phyloP scores from a whole-genome alignment of 1,139 yeast genomes.

The Blastobotrys aristatus region DNA sequence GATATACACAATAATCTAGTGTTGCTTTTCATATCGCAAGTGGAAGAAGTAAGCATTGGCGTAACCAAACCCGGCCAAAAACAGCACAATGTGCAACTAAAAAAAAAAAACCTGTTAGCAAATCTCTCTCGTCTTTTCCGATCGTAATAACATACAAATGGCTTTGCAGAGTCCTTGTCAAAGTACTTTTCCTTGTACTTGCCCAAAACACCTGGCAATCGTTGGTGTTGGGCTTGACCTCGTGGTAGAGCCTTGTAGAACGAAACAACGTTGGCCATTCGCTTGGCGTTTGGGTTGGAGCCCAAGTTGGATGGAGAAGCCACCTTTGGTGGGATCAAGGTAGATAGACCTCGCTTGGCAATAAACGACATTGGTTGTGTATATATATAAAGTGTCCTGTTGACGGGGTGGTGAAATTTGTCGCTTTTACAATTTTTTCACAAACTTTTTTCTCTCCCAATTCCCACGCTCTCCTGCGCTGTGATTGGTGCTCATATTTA shows the following conservation, averaged over 20 bases:
- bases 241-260: conserved; percentile 96
- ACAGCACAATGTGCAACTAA: conserved; percentile 62
- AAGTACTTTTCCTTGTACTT: conserved; percentile 63
- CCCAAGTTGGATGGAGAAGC: conserved; percentile 95
- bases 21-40: conserved; percentile 49
- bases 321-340: conserved; percentile 97
- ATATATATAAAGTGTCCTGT: neutral
- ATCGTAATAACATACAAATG: conserved; percentile 36
- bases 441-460: no score
- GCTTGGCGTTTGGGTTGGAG: conserved; percentile 92
- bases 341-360: conserved; percentile 87
- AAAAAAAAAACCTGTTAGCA: neutral
- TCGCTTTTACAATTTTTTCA: no score
- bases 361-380: conserved; percentile 61
- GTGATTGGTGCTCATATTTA: no score
- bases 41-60: conserved; percentile 92
- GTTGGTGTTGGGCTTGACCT: conserved; percentile 43
- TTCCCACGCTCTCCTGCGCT: no score
- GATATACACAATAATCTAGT: no score
- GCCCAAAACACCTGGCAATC: conserved; percentile 17
- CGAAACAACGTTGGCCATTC: conserved; percentile 91
- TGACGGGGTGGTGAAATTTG: neutral
- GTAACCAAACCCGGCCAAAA: conserved; percentile 75
- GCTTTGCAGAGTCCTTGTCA: conserved; percentile 67
- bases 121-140: no score